Evolutionary conservation across 768 basidiomycete genomes (phyloP), one percentile per base, ranked within the genome.

Genomic region (Clitopilus passeckerianus): DNA sequence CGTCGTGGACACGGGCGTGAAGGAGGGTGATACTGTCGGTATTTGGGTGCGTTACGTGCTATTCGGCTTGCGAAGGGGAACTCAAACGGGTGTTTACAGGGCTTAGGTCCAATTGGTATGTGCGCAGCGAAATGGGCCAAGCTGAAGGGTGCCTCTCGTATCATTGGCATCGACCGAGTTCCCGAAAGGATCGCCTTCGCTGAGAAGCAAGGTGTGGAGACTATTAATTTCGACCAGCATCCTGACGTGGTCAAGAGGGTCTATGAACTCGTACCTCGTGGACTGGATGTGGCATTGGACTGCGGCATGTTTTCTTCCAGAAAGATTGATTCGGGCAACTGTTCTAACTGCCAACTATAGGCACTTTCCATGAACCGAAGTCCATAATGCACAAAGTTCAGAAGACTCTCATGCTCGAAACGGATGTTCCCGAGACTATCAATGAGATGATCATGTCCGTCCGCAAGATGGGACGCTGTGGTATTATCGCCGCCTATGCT

Each of bases 321-420:
- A n/a, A n/a, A n/a, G n/a, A n/a, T n/a, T n/a, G n/a, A n/a, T n/a
- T n/a, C n/a, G n/a, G n/a, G n/a, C n/a, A n/a, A 46, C 22, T 10
- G 5, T 14, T 34, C 15, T 5, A 22, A 22, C 16, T 24, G 5
- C 23, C 5, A 9, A 23, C 10, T 14, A 6, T 37, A 77, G 80
- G 78, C 8, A 83, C 86, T 3, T 90, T 89, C 80, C 88, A 89
- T 67, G 81, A 89, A 64, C 86, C 87, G 15, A 88, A 90, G 74
- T 75, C 79, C 0, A 59, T 85, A 23, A 64, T 81, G 3, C 89
- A 89, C 73, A 89, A 86, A 66, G 76, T 84, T 33, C 84, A 89
- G 69, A 88, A 87, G 72, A 69, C 81, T 20, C 72, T 90, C 53
- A 85, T 87, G 83, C 79, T 90, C 27, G 89, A 93, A 72, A 91